Percentiles rank a stretch among this genome's conserved stretches.
These are phyloP conservation scores for Berkeleyomyces rouxiae DNA, from an alignment of 2,329 filamentous ascomycete species.

Conservation along the genomic window DNA sequence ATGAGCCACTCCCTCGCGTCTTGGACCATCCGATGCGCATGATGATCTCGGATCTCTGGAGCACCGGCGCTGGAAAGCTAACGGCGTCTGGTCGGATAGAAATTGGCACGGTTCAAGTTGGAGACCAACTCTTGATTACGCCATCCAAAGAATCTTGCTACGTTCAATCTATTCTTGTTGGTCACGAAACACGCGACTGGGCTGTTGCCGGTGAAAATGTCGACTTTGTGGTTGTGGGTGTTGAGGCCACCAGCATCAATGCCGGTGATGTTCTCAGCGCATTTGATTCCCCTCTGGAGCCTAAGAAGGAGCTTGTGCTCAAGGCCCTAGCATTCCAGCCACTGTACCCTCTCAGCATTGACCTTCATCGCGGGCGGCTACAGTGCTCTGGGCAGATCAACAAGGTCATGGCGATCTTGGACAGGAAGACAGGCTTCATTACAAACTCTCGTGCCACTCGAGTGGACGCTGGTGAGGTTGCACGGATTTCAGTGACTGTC, in stretches of 20 bases:
- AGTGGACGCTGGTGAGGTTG: conserved; percentile 62
- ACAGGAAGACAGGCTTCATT: conserved; percentile 61
- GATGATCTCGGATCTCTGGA: conserved; percentile 76
- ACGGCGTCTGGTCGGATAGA: conserved; percentile 79
- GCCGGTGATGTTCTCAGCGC: conserved; percentile 78
- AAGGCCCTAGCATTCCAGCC: conserved; percentile 85
- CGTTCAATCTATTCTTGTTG: conserved; percentile 66
- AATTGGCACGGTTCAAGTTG: conserved; percentile 65
- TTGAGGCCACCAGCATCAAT: conserved; percentile 68
- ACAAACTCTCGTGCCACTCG: conserved; percentile 74
- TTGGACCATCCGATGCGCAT: conserved; percentile 69
- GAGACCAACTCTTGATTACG: conserved; percentile 63
- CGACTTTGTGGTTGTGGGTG: conserved; percentile 65
- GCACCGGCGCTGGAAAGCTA: conserved; percentile 59
- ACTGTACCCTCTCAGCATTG: conserved; percentile 72
- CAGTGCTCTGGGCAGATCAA: conserved; percentile 62
- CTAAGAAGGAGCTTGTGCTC: conserved; percentile 57
- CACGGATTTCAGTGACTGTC: conserved; percentile 60
- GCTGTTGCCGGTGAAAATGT: conserved; percentile 84
- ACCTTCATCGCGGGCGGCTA: conserved; percentile 72
- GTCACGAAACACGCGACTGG: conserved; percentile 62
- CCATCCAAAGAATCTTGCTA: conserved; percentile 64
- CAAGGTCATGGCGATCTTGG: conserved; percentile 54
- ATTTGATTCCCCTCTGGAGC: conserved; percentile 47
- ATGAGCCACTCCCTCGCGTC: conserved; percentile 49